Evolutionary conservation across 139 green algal genomes (phyloP).

Genomic region (Chlorella sp.): DNA sequence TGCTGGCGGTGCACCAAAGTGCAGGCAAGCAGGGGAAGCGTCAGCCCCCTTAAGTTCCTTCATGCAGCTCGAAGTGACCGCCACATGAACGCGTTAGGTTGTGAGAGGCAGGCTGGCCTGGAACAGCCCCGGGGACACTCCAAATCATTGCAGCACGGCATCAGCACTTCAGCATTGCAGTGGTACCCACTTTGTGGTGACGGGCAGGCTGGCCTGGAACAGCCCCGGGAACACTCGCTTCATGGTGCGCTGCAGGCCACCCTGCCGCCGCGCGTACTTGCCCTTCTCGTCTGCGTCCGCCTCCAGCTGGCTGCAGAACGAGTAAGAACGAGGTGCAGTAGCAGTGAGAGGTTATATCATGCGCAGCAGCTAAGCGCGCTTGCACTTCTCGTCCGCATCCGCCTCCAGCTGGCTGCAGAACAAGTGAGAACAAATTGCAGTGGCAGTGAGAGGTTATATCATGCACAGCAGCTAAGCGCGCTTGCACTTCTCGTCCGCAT

Average conservation of each 20-base stretch:
- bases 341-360: too few species aligned
- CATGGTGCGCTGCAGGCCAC: slow-evolving; percentile 58
- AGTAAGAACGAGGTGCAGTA: too few species aligned
- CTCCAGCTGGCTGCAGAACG: slow-evolving; percentile 1
- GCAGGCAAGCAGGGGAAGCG: not conserved
- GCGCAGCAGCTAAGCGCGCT: too few species aligned
- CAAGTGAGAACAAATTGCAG: too few species aligned
- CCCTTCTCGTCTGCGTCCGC: slow-evolving; percentile 46
- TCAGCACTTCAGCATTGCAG: not conserved
- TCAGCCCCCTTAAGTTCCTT: not conserved
- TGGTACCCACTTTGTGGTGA: slow-evolving; percentile 55
- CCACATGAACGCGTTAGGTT: not conserved
- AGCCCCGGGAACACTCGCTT: slow-evolving; percentile 71
- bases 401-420: slow-evolving; percentile 7
- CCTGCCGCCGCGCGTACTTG: slow-evolving; percentile 68
- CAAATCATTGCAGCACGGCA: not conserved
- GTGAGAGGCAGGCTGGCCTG: slow-evolving; percentile 60
- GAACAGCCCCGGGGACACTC: slow-evolving; percentile 72
- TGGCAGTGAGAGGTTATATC: too few species aligned
- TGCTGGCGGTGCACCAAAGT: too few species aligned
- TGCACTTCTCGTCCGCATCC: slow-evolving; percentile 54
- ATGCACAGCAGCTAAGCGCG: too few species aligned
- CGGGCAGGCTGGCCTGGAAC: slow-evolving; percentile 62
- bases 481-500: slow-evolving; percentile 60
- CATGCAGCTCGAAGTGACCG: not conserved